Percentiles rank a stretch among this genome's conserved stretches.
These are phyloP conservation scores for Tricholoma sp. DNA, from an alignment of 768 basidiomycete species.

Conservation along the genomic window DNA sequence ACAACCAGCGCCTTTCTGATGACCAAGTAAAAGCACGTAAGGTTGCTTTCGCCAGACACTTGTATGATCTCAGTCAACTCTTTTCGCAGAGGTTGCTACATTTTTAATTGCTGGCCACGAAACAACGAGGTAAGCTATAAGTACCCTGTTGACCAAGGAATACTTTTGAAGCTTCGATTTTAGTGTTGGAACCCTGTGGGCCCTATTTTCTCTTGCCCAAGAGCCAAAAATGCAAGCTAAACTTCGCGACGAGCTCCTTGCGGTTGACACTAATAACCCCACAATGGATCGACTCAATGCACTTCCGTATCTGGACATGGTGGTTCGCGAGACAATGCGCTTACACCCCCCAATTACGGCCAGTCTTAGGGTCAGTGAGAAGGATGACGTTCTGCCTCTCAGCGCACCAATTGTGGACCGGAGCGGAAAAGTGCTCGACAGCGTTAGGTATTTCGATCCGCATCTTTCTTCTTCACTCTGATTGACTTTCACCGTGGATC, in stretches of 20 bases:
- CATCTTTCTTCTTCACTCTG: no score
- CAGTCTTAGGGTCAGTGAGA: constrained; percentile 37
- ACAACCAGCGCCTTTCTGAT: constrained; percentile 12
- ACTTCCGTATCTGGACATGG: constrained; percentile 64
- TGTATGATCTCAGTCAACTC: background rate
- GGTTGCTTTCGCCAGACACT: background rate
- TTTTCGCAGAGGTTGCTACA: constrained; percentile 39
- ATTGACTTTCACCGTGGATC: no score
- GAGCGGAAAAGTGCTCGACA: constrained; percentile 1
- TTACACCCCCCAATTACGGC: constrained; percentile 45
- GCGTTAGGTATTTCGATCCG: constrained; percentile 28
- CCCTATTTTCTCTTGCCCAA: constrained; percentile 48
- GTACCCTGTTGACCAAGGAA: background rate
- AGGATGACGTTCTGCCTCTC: constrained; percentile 51
- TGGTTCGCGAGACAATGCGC: constrained; percentile 56
- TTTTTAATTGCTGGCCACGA: constrained; percentile 46
- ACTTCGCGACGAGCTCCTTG: constrained; percentile 53
- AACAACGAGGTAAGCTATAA: constrained; percentile 34
- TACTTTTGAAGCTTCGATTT: background rate
- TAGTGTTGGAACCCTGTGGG: constrained; percentile 50
- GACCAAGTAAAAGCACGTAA: constrained; percentile 13
- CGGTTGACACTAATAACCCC: constrained; percentile 48
- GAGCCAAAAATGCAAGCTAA: constrained; percentile 44
- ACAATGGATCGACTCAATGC: constrained; percentile 64
- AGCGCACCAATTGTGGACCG: constrained; percentile 27